Base-by-base conservation (phyloP, 768 basidiomycete species). In the Roridomyces roridus region DNA sequence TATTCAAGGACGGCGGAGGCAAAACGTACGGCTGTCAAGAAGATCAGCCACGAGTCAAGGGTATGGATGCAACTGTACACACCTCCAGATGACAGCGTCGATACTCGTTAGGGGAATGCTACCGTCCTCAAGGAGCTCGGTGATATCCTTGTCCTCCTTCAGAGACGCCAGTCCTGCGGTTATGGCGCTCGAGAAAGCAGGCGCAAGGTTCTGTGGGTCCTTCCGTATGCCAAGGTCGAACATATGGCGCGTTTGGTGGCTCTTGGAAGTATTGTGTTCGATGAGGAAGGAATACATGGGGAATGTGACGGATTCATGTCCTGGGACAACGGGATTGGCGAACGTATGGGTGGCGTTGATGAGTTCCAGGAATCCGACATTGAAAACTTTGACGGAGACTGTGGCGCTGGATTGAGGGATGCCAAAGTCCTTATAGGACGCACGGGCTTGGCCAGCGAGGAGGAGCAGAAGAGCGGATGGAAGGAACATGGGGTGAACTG, bases 171-270 rank as follows among this genome's bases (percentile, higher is more conserved):
- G 31, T 15, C 31, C 31, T 10, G 50, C 34, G n/a, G 57, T 46
- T 18, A 52, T 52, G 34, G 56, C 51, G 1, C n/a, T 41, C 3
- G 53, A 49, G 26, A 63, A 53, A 1, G 45, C 48, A 0, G 62
- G 57, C 21, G 58, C 20, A 8, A 63, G 51, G 12, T 60, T 55
- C 41, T 48, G 37, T 14, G 59, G 59, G 17, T 61, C 59, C 8
- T 61, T 56, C 15, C 59, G 53, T 45, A 61, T 61, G 7, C 50
- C 59, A 7, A 61, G 46, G 39, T 61, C 59, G 35, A 61, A 61
- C 59, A 61, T 61, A 50, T 56, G 36, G 11, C 31, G 31, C 11
- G 31, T 34, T 12, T 18, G 20, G 8, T 36, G 39, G 34, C 17
- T 41, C 45, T 56, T 26, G 49, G 46, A 8, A 8, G 7, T 15